These are phyloP conservation scores for Ichthyophthirius multifiliis DNA, from an alignment of 169 alveolate species.

Conservation along the genomic window DNA sequence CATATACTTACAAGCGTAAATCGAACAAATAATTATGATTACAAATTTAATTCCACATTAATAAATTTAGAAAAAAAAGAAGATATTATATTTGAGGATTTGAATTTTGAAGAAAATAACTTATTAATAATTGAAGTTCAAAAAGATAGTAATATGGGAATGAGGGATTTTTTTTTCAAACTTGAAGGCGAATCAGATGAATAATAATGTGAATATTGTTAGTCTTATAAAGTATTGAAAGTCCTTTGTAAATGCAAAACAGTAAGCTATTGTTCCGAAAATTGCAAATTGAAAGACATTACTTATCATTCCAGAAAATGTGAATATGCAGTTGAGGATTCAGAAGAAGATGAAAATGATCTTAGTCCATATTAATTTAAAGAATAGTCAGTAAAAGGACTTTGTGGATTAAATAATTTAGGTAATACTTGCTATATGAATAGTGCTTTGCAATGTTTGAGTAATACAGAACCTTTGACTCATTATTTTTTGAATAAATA, in stretches of 20 bases:
- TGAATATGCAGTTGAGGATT: constrained; percentile 31
- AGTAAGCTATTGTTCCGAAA: constrained; percentile 38
- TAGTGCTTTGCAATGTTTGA: constrained; percentile 59
- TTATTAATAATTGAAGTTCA: background rate
- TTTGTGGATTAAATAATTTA: constrained; percentile 56
- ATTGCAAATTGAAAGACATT: constrained; percentile 24
- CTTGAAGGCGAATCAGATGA: constrained; percentile 10
- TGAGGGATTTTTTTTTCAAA: background rate
- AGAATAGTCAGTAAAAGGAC: background rate
- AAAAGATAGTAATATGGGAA: no score
- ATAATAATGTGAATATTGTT: constrained; percentile 41
- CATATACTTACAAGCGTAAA: background rate
- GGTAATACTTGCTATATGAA: constrained; percentile 82
- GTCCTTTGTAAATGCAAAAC: constrained; percentile 35
- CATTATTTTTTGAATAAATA: constrained; percentile 15
- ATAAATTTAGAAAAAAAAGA: background rate
- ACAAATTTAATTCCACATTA: background rate
- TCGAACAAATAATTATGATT: background rate
- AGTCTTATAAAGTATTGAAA: constrained; percentile 5
- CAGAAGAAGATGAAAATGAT: constrained; percentile 6
- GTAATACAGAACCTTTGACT: constrained; percentile 41
- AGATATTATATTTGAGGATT: background rate
- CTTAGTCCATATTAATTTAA: background rate
- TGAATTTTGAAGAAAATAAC: background rate
- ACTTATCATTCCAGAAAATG: constrained; percentile 24